Evolutionary conservation across 2,329 filamentous ascomycete species (phyloP), one percentile per base, ranked within the genome.

Genomic region (Chaetomium globosum): DNA sequence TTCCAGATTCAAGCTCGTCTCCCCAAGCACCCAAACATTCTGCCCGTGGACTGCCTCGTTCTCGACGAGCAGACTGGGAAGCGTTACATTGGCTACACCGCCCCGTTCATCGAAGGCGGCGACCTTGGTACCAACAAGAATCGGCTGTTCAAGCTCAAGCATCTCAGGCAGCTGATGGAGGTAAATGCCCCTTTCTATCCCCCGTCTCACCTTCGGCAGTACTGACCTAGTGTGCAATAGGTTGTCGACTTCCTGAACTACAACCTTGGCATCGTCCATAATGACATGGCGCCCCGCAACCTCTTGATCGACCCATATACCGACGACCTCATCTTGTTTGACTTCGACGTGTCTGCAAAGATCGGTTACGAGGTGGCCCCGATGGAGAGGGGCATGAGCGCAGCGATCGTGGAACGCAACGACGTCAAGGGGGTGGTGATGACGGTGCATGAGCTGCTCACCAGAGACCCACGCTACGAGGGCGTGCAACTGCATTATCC

Each of bases 271-370:
- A 73, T 80, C 48, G 65, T 70, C 52, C 78, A 80, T 67, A 74
- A 79, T 63, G 77, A 79, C 59, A 73, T 80, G 39, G 72, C 75
- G 1, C 64, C 74, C 4, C 72, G 75, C 36, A 80, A 80, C 64
- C 69, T 80, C 12, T 54, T 79, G 1, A 65, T 79, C 31, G 71
- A 79, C 52, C 69, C 73, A 10, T 57, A 65, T 10, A 76, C 74
- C 30, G 70, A 78, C 56, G 63, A 63, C 3, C 58, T 79, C 13
- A 63, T 75, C 53, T 48, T 79, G 1, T 77, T 78, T 33, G 76
- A 80, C 69, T 78, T 79, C 62, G 73, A 75, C 63, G 73, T 59
- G 28, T 59, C 69, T 1, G 70, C 67, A 52, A 70, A 69, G 19
- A 74, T 76, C 16, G 68, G 68, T 13, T 36, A 33, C 28, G 9